Conservation (phyloP, 257 asterid genomes). For the Salvia splendens region DNA sequence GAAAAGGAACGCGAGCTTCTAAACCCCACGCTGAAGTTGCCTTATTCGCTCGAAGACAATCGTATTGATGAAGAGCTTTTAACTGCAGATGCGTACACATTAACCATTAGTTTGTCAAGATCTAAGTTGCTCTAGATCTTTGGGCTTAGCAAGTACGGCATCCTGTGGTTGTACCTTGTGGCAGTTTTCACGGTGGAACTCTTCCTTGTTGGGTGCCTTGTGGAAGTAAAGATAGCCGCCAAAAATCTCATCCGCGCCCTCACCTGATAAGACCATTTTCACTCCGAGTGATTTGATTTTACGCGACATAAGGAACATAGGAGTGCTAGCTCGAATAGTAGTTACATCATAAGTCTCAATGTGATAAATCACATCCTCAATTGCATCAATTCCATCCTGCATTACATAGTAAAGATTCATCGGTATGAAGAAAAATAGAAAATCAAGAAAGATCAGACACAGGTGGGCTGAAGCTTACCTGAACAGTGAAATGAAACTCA, state of each 20-base stretch:
- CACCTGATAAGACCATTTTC: slow-evolving; percentile 96
- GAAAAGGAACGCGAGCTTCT: slow-evolving; percentile 92
- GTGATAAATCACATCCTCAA: slow-evolving; percentile 96
- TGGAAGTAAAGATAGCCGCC: slow-evolving; percentile 96
- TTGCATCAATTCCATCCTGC: slow-evolving; percentile 96
- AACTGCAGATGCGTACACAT: slow-evolving; percentile 47
- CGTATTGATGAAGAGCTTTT: slow-evolving; percentile 95
- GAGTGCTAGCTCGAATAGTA: slow-evolving; percentile 95
- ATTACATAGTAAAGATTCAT: neutral
- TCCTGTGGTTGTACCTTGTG: slow-evolving; percentile 56
- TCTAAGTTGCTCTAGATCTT: neutral
- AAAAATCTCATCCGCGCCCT: slow-evolving; percentile 97
- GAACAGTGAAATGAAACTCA: slow-evolving; percentile 89
- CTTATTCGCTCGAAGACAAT: slow-evolving; percentile 93
- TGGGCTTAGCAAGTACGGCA: neutral
- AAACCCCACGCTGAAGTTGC: slow-evolving; percentile 98
- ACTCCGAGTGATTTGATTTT: slow-evolving; percentile 95
- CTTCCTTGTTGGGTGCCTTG: slow-evolving; percentile 94
- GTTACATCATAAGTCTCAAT: slow-evolving; percentile 94
- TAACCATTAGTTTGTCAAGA: neutral
- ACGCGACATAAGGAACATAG: slow-evolving; percentile 97
- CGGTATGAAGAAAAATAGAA: neutral
- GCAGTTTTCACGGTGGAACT: slow-evolving; percentile 83
- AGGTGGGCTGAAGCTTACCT: slow-evolving; percentile 43
- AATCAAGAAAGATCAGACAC: neutral